These are phyloP conservation scores for Mycena leptocephala DNA, from an alignment of 768 basidiomycete genomes.

Conservation along the genomic window DNA sequence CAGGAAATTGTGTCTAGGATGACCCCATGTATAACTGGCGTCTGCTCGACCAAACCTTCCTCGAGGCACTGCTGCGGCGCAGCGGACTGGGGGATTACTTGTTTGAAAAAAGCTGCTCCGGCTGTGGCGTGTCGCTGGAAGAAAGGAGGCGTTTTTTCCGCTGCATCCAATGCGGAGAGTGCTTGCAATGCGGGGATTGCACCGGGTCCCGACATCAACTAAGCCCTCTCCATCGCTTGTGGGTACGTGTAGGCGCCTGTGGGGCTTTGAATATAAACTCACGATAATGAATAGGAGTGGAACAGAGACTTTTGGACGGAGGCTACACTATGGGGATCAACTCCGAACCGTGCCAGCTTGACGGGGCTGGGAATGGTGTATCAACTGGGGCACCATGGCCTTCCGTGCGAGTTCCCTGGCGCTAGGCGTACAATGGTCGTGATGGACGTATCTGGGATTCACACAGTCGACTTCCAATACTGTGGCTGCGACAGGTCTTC, in stretches of 20 bases:
- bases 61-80: too few relatives aligned
- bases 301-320: neutral
- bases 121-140: neutral
- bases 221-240: slow-evolving; percentile 4
- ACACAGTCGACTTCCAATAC: neutral
- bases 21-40: too few relatives aligned
- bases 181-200: slow-evolving; percentile 6
- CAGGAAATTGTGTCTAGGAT: too few relatives aligned
- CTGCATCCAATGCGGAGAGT: slow-evolving; percentile 17
- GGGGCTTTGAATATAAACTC: too few relatives aligned
- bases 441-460: slow-evolving; percentile 15
- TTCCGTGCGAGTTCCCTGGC: neutral
- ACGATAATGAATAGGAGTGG: slow-evolving; percentile 23
- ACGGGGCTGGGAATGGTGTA: neutral
- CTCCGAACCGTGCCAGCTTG: neutral
- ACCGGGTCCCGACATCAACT: neutral
- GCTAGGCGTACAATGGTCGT: slow-evolving; percentile 5
- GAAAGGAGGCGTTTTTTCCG: neutral
- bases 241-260: too few relatives aligned
- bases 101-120: neutral
- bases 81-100: too few relatives aligned
- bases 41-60: too few relatives aligned
- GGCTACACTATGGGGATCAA: neutral
- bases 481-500: slow-evolving; percentile 1
- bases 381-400: slow-evolving; percentile 18